Evolutionary conservation across 176 grass and related monocot genomes (phyloP).

Genomic region (Hordeum marinum): DNA sequence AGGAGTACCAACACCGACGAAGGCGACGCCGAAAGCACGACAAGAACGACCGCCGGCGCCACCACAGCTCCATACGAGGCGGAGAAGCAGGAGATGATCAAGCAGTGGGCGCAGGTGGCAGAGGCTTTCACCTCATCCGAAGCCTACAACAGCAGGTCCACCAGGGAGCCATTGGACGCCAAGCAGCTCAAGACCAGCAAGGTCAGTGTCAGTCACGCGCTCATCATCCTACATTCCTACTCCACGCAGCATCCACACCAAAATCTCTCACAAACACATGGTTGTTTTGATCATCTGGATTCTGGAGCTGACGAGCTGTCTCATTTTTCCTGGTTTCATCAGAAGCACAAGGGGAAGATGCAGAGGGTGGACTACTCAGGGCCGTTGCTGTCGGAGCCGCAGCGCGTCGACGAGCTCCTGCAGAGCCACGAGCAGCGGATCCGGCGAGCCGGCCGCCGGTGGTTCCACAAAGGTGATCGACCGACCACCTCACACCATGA

Average conservation of each 20-base stretch:
- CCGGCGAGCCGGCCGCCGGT: slow-evolving; percentile 48
- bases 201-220: slow-evolving; percentile 13
- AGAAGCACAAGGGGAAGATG: slow-evolving; percentile 51
- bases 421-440: slow-evolving; percentile 72
- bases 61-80: slow-evolving; percentile 27
- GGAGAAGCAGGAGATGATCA: slow-evolving; percentile 59
- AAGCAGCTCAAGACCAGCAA: slow-evolving; percentile 36
- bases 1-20: background rate
- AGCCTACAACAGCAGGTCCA: slow-evolving; percentile 22
- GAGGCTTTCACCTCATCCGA: slow-evolving; percentile 39
- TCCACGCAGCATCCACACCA: background rate
- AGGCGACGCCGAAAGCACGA: background rate
- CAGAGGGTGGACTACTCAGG: slow-evolving; percentile 61
- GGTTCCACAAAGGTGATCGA: slow-evolving; percentile 67
- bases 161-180: slow-evolving; percentile 22
- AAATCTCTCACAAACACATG: too few species aligned
- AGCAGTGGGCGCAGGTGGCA: slow-evolving; percentile 67
- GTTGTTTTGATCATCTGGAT: background rate
- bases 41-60: background rate
- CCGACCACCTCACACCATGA: background rate
- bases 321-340: background rate
- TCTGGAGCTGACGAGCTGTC: background rate
- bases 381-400: slow-evolving; percentile 50
- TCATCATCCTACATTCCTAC: background rate
- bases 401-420: slow-evolving; percentile 74